These are phyloP conservation scores for Eragrostis tef DNA, from an alignment of 202 grass and related monocot genomes.

Conservation along the genomic window DNA sequence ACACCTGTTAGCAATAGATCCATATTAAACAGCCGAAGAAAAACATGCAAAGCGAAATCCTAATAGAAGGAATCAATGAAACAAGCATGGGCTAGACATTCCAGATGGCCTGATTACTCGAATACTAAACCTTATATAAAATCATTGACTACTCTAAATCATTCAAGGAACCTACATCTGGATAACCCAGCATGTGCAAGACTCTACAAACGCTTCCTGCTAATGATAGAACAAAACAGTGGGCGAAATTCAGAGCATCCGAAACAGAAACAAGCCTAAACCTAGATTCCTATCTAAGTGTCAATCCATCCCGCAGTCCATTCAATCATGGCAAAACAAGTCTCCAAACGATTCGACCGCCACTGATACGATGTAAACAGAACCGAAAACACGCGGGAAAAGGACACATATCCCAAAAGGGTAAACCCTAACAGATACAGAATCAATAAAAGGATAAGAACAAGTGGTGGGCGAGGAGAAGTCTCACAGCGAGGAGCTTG, in stretches of 20 bases:
- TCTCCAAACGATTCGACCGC: not conserved
- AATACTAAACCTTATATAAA: not conserved
- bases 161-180: constrained; percentile 12
- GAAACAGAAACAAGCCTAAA: not conserved
- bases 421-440: constrained; percentile 19
- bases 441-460: constrained; percentile 1
- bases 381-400: not conserved
- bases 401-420: no score
- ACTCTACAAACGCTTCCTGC: not conserved
- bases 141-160: not conserved
- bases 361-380: not conserved
- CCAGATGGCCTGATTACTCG: not conserved
- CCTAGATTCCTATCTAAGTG: not conserved
- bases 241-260: not conserved
- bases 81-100: not conserved
- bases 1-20: not conserved
- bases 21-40: not conserved
- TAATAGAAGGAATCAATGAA: not conserved
- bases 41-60: not conserved
- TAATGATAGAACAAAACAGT: not conserved
- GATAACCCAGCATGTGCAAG: not conserved
- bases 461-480: not conserved
- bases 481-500: constrained; percentile 66
- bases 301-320: not conserved
- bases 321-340: not conserved